Conservation (phyloP, 306 rosid species). For the Casuarina glauca region DNA sequence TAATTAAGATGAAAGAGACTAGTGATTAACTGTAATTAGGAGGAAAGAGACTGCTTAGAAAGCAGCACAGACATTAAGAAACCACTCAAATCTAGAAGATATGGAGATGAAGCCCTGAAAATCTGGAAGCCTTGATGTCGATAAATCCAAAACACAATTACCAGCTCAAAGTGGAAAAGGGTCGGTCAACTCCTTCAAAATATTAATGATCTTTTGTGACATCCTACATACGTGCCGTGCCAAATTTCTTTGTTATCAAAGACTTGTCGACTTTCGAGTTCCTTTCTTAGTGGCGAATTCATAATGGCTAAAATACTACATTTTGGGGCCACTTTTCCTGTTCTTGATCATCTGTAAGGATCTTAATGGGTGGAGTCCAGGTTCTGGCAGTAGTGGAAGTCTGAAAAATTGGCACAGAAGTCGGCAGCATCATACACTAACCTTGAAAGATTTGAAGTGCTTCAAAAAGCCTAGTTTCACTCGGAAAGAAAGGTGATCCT, state of each 20-base stretch:
- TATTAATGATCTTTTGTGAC: neutral
- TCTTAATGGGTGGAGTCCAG: neutral
- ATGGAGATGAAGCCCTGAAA: too few species aligned
- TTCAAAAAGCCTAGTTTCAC: too few species aligned
- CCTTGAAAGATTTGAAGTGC: neutral
- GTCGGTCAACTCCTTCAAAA: slow-evolving; percentile 1
- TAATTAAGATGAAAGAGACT: too few species aligned
- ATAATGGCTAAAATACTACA: neutral
- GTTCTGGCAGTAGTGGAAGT: neutral
- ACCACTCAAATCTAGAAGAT: neutral
- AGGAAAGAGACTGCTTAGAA: too few species aligned
- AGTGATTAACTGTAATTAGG: too few species aligned
- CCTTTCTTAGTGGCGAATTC: neutral
- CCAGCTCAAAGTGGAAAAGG: neutral
- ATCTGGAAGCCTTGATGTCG: too few species aligned
- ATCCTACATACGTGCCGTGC: too few species aligned
- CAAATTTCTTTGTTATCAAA: neutral
- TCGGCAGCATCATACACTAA: neutral
- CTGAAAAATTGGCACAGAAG: neutral
- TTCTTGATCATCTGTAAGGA: neutral
- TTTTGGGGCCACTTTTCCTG: neutral
- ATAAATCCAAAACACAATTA: slow-evolving; percentile 1
- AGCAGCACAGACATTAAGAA: neutral
- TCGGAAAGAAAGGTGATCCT: too few species aligned
- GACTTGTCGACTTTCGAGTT: neutral